Percentiles rank a stretch among this genome's conserved stretches.
Conservation (phyloP, 306 rosid genomes). For the Acacia crassicarpa region DNA sequence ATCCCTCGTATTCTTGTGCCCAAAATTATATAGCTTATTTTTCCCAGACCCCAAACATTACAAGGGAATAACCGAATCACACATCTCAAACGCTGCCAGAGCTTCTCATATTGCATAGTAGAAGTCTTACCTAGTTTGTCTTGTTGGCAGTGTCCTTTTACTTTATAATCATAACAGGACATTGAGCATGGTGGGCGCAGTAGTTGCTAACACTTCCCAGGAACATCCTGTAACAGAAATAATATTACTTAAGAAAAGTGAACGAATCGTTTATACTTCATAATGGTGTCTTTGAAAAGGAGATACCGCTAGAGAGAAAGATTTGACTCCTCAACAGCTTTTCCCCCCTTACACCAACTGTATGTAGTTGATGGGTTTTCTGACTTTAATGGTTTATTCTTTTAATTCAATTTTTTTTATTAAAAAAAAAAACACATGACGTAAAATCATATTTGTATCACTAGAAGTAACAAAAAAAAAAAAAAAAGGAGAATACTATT, state of each 20-base stretch:
- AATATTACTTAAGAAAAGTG: background rate
- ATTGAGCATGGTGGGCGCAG: constrained; percentile 67
- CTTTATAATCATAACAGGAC: constrained; percentile 78
- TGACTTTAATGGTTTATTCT: background rate
- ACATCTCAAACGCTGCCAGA: constrained; percentile 21
- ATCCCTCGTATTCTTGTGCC: constrained; percentile 10
- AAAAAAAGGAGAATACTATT: background rate
- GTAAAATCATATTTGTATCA: background rate
- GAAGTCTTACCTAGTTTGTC: constrained; percentile 39
- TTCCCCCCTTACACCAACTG: too few relatives aligned
- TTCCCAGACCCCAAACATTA: background rate
- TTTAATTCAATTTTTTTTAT: too few relatives aligned
- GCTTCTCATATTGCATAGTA: constrained; percentile 27
- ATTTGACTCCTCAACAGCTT: too few relatives aligned
- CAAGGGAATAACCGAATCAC: background rate
- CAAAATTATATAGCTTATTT: background rate
- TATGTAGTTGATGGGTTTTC: too few relatives aligned
- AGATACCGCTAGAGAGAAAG: too few relatives aligned
- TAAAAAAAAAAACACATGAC: background rate
- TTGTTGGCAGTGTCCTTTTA: constrained; percentile 41
- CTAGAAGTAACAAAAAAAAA: background rate
- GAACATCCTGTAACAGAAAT: constrained; percentile 70
- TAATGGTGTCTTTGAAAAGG: too few relatives aligned
- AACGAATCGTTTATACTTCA: too few relatives aligned
- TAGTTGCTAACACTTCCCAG: constrained; percentile 93